Evolutionary conservation across 1,139 yeast species (phyloP), one percentile per base, ranked within the genome.

Genomic region (Yamadazyma diddensiae): DNA sequence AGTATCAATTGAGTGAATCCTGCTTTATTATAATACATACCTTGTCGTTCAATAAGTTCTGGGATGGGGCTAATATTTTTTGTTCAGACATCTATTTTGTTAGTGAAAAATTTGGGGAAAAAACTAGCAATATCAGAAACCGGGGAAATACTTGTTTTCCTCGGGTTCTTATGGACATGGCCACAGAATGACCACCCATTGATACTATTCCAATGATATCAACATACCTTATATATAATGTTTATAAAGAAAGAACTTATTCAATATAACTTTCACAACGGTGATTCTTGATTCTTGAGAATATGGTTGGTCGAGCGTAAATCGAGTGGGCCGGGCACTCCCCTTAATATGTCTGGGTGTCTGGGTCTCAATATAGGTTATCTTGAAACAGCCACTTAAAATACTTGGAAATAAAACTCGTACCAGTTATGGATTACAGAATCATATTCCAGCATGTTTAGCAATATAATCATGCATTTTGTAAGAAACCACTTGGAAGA

Each of bases 11-110:
- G 14, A 13, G n/a, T 6, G 21, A 24, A 23, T 18, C 6, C 6
- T 12, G 20, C 20, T 22, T 10, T 6, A 5, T 4, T 13, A 9
- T 26, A 15, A 10, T 35, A 39, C 45, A 26, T 41, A 41, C 45
- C 70, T 83, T 84, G 56, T 84, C 90, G 57, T 83, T 82, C 52
- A 84, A 71, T 51, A 84, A 75, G 55, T 79, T 75, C 61, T 79
- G 84, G 34, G 85, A 79, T 35, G 84, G 67, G 24, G 77, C 54
- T 39, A 70, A 63, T 48, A 65, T 55, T 48, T 54, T 52, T 43
- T 57, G 59, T 48, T 55, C 59, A 27, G 51, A 47, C 41, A 35
- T 37, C 24, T 34, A 20, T 15, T 15, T 29, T 11, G 44, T 41
- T 41, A 41, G 45, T 41, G 5, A 16, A 21, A 15, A 21, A 21